Evolutionary conservation across 2,329 filamentous ascomycete genomes (phyloP).

Genomic region (Apiospora marii): DNA sequence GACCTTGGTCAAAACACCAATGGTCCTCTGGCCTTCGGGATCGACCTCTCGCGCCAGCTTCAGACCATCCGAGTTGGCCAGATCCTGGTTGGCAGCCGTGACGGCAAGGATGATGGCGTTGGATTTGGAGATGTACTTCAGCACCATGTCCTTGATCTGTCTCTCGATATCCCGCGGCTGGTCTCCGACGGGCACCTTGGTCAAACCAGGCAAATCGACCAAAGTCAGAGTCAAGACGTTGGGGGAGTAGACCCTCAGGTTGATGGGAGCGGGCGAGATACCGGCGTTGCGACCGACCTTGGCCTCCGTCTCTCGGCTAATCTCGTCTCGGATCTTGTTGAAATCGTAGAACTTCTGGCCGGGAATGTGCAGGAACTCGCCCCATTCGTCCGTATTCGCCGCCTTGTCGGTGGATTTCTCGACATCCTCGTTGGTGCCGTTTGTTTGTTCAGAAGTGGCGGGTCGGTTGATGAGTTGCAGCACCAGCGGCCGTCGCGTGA

Average conservation of each 20-base stretch:
- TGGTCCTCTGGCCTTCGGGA: constrained; percentile 49
- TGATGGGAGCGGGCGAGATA: constrained; percentile 96
- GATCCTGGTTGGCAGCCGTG: constrained; percentile 61
- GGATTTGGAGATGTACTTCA: constrained; percentile 61
- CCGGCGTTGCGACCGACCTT: constrained; percentile 91
- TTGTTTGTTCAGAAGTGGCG: constrained; percentile 64
- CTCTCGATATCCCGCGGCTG: constrained; percentile 52
- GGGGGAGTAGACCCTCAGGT: constrained; percentile 96
- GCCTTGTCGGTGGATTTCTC: constrained; percentile 78
- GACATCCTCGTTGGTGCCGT: constrained; percentile 75
- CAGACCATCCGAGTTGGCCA: constrained; percentile 64
- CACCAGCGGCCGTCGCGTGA: constrained; percentile 93
- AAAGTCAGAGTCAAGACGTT: constrained; percentile 86
- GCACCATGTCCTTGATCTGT: constrained; percentile 54
- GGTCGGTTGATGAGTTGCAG: constrained; percentile 70
- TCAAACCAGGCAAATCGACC: constrained; percentile 65
- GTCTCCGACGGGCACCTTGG: constrained; percentile 52
- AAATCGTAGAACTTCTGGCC: constrained; percentile 72
- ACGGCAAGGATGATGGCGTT: constrained; percentile 67
- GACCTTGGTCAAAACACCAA: constrained; percentile 58
- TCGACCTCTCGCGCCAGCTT: constrained; percentile 49
- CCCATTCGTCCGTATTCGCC: constrained; percentile 95
- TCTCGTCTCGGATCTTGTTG: constrained; percentile 55
- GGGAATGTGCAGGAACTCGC: constrained; percentile 97
- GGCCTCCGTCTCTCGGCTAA: constrained; percentile 52